These are phyloP conservation scores for Chimonanthus salicifolius DNA, from an alignment of 164 flowering plant species.

Conservation along the genomic window DNA sequence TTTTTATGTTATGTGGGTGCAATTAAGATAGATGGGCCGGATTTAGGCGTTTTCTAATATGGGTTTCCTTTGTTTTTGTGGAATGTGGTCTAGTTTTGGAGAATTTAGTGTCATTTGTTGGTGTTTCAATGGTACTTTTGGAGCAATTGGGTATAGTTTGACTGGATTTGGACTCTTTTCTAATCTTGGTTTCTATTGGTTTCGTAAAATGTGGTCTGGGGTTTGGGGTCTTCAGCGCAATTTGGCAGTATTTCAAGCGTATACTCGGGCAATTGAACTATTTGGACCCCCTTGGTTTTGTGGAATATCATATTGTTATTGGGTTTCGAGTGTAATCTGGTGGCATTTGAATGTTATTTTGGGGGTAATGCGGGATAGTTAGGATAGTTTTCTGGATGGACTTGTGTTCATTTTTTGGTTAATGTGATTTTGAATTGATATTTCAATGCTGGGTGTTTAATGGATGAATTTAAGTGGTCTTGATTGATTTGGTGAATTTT, in stretches of 20 bases:
- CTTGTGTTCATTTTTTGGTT: neutral
- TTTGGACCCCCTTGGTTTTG: neutral
- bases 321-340: neutral
- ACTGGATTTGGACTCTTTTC: neutral
- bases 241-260: neutral
- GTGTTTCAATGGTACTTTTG: neutral
- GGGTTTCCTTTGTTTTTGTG: neutral
- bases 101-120: neutral
- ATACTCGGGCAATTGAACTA: too few species aligned
- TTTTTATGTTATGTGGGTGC: neutral
- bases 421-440: neutral
- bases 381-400: neutral
- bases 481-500: neutral
- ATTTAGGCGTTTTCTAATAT: neutral
- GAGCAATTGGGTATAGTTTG: conserved; percentile 1
- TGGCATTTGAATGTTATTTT: neutral
- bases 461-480: neutral
- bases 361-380: neutral
- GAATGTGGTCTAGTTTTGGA: neutral
- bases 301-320: neutral
- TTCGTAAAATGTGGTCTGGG: neutral
- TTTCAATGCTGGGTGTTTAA: neutral
- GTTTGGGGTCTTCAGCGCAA: neutral
- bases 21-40: neutral
- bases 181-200: neutral